Evolutionary conservation across 345 rosid genomes (phyloP).

Genomic region (Melastoma malabathricum): DNA sequence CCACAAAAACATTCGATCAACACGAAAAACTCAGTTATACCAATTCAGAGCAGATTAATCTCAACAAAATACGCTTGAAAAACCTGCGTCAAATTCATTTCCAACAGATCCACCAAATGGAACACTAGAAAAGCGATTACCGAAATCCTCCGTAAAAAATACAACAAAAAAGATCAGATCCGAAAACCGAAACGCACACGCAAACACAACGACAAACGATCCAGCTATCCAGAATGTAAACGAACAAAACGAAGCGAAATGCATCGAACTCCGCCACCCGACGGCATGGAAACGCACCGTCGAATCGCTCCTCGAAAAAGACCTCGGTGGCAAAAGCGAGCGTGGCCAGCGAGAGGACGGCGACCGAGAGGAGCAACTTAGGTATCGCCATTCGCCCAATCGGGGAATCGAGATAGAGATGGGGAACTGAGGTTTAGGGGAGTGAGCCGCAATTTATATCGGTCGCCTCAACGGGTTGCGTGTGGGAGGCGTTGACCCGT

Average conservation of each 20-base stretch:
- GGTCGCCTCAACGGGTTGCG: neutral
- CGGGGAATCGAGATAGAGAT: slow-evolving; percentile 15
- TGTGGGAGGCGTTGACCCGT: neutral
- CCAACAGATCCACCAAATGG: neutral
- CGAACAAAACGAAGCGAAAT: neutral
- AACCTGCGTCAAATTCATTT: too few relatives aligned
- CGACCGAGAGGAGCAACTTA: slow-evolving; percentile 22
- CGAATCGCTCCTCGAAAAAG: slow-evolving; percentile 86
- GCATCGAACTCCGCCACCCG: too few relatives aligned
- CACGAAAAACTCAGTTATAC: too few relatives aligned
- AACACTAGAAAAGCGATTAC: neutral
- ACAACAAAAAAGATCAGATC: too few relatives aligned
- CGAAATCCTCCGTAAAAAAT: too few relatives aligned
- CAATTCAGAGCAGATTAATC: too few relatives aligned
- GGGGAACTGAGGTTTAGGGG: neutral
- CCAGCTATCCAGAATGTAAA: neutral
- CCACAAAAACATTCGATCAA: too few relatives aligned
- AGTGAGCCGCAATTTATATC: slow-evolving; percentile 8
- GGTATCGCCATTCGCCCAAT: slow-evolving; percentile 15
- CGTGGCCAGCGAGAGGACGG: slow-evolving; percentile 17
- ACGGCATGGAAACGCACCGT: slow-evolving; percentile 28
- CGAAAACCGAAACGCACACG: neutral
- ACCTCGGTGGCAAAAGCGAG: slow-evolving; percentile 44
- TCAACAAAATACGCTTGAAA: too few relatives aligned
- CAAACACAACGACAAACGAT: neutral